Base-by-base conservation (phyloP, 208 protist species). In the Tritrichomonas foetus region DNA sequence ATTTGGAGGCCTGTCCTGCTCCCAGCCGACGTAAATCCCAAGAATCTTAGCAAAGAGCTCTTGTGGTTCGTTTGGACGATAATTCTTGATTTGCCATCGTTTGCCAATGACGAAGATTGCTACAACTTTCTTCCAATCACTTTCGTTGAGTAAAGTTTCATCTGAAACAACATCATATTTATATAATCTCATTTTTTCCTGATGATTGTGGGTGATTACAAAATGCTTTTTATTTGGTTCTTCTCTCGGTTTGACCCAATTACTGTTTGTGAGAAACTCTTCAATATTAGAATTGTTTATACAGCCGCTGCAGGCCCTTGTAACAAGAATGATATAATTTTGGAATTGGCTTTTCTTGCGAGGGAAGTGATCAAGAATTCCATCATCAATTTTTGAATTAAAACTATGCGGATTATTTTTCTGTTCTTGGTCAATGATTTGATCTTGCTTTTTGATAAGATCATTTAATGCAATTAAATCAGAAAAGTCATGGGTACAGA, bases 271-370 rank as follows among this genome's bases (percentile, higher is more conserved):
- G 1, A 89, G 27, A 50, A 89, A 89, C 8, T 9, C 8, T n/a
- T 57, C 47, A 39, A 89, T 89, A 30, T 89, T 89, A 39, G 78
- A 47, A 57, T 89, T 53, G 78, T 89, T 89, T 22, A 89, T 53
- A 16, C 27, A 20, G 13, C 47, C 33, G 1, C 2, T 53, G 30
- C 22, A n/a, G 33, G 47, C 44, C 16, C 25, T 3, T 57, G 78
- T 14, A 39, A 89, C 78, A 1, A 89, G 14, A 2, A 89, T 89
- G 20, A 89, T 89, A 33, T 44, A 47, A 16, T 89, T 89, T 3
- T 53, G 33, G 30, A 89, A 89, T 13, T 57, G 33, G 2, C 78
- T 20, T 49, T 20, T 13, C 8, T 53, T 41, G 33, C 9, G 3
- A 33, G 64, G 22, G 16, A 16, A 8, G 22, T n/a, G 8, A 33